Base-by-base conservation (phyloP, 768 basidiomycete species). In the Cystobasidiopsis lactophilus region DNA sequence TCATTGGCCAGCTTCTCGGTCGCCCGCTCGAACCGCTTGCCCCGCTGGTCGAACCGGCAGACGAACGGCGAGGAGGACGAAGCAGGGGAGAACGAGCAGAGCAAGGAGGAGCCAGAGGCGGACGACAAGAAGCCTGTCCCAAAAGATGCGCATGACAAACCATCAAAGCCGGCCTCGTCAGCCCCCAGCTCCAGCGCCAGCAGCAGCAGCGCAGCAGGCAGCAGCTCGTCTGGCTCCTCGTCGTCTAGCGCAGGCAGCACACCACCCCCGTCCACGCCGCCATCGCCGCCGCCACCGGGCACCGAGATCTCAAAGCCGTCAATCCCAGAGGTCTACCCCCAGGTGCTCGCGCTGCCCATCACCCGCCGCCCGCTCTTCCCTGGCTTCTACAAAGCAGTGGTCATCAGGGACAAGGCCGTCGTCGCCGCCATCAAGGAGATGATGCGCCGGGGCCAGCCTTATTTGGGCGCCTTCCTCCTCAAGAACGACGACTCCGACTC, bases 351-450 rank as follows among this genome's bases (percentile, higher is more conserved):
- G 2, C 75, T 96, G 0, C 91, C 91, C 3, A 95, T 96, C 55
- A 86, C 86, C 30, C 79, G 88, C 40, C 75, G 91, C 18, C 91
- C 91, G 1, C 78, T 95, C 43, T 95, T 95, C 70, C 91, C 91
- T 3, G 86, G 88, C 29, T 93, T 95, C 68, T 95, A 95, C 74
- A 93, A 95, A 66, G 91, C 89, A 2, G 89, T 96, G 47, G 86
- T 95, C 53, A 75, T 98, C 49, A 76, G 79, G 21, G 83, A 95
- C 59, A 85, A 85, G 0, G 74, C 77, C 0, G 91, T 98, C 30
- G 86, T 95, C 37, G 77, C 79, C 7, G 85, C 88, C 14, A 82
- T 98, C 64, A 84, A 86, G 68, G 88, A 93, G 64, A 84, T 91
- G 77, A 84, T 91, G 76, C 80, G 81, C 60, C 85, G 85, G 40